Evolutionary conservation across 2,329 filamentous ascomycete genomes (phyloP).

Genomic region (Rhynchosporium graminicola): DNA sequence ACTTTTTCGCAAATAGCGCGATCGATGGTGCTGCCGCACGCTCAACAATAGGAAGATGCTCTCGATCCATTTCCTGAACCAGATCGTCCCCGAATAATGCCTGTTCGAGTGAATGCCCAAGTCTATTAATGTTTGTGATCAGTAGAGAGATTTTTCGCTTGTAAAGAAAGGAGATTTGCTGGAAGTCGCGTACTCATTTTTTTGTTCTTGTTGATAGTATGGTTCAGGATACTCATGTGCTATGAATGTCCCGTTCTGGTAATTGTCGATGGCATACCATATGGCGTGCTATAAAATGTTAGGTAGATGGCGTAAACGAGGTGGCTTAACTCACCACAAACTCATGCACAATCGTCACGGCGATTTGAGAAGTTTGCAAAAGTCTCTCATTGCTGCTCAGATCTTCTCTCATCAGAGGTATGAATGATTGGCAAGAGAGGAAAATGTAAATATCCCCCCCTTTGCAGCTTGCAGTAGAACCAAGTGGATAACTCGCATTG

Average conservation of each 20-base stretch:
- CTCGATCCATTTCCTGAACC: too few species aligned
- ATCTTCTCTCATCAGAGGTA: not conserved
- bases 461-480: too few species aligned
- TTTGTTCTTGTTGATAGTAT: not conserved
- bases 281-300: not conserved
- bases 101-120: not conserved
- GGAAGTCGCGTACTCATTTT: not conserved
- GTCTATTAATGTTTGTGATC: not conserved
- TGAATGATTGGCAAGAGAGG: not conserved
- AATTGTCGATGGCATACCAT: not conserved
- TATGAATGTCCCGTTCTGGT: too few species aligned
- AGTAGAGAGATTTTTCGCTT: not conserved
- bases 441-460: too few species aligned
- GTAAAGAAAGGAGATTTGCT: not conserved
- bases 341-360: conserved; percentile 2
- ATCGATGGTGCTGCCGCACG: not conserved
- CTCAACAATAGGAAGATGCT: too few species aligned
- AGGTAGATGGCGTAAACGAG: not conserved
- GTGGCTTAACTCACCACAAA: not conserved
- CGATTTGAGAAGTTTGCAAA: not conserved
- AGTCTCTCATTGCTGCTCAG: conserved; percentile 7
- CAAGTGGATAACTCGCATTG: too few species aligned
- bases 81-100: not conserved
- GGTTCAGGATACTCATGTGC: not conserved
- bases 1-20: not conserved